Conservation (phyloP, 306 rosid species). For the Abrus precatorius region DNA sequence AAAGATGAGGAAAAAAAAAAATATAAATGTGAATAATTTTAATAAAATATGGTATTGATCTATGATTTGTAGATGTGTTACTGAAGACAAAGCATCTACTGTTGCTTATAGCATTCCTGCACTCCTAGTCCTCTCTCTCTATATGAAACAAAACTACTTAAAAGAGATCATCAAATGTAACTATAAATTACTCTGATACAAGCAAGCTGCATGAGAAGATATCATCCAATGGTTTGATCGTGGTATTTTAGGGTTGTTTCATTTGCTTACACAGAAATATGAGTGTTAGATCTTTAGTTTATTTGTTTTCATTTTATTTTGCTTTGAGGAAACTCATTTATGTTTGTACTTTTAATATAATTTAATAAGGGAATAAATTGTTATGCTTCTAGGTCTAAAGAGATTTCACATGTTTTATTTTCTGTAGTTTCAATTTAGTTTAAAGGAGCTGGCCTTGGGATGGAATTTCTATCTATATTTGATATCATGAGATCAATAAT, state of each 20-base stretch:
- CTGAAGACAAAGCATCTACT: neutral
- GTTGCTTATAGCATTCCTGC: neutral
- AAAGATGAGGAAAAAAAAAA: neutral
- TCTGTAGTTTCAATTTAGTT: slow-evolving; percentile 15
- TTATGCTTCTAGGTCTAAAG: slow-evolving; percentile 33
- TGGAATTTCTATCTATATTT: slow-evolving; percentile 27
- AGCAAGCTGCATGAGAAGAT: neutral
- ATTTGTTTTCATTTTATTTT: neutral
- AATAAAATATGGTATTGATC: neutral
- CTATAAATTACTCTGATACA: neutral
- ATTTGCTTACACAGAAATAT: neutral
- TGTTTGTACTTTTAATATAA: neutral
- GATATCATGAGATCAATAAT: neutral
- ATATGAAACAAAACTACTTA: neutral
- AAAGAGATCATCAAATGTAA: neutral
- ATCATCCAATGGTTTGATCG: neutral
- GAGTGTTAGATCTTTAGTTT: neutral
- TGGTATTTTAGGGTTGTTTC: neutral
- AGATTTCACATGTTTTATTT: slow-evolving; percentile 17
- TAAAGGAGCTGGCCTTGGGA: neutral
- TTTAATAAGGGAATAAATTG: neutral
- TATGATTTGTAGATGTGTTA: neutral
- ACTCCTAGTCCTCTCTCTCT: neutral
- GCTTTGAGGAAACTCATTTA: neutral
- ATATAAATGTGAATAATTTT: neutral